Percentiles rank a stretch among this genome's conserved stretches.
Conservation (phyloP, 1,284 basidiomycete genomes). For the Tilletia horrida region DNA sequence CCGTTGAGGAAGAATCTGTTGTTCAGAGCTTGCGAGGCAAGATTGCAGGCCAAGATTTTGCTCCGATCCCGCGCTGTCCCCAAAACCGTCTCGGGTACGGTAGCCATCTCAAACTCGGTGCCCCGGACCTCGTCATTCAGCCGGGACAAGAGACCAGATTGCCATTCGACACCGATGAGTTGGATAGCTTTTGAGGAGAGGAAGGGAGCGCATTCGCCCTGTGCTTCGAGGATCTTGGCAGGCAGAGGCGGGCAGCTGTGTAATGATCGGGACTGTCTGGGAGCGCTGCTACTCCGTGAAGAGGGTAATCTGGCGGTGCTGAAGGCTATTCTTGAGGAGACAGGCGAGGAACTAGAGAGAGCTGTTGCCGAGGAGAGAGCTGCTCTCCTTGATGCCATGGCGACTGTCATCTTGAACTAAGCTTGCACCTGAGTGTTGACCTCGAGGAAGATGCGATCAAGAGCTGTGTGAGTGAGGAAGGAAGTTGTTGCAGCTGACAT, state of each 20-base stretch:
- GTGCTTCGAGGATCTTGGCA: conserved; percentile 27
- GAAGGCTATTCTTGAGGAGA: background rate
- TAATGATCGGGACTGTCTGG: background rate
- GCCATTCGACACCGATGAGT: conserved; percentile 47
- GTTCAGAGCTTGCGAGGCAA: conserved; percentile 86
- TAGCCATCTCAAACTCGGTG: conserved; percentile 63
- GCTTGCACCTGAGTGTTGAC: no score
- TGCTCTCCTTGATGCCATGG: background rate
- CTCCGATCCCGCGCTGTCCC: conserved; percentile 66
- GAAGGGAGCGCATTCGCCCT: conserved; percentile 47
- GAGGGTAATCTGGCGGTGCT: background rate
- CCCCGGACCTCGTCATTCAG: conserved; percentile 55
- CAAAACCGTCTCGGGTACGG: conserved; percentile 72
- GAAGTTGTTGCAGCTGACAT: no score
- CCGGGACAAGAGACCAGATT: conserved; percentile 44
- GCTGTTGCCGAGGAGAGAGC: background rate
- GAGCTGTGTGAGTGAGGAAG: no score
- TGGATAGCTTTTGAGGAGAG: conserved; percentile 38
- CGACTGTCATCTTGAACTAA: conserved; percentile 7
- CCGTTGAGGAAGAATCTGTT: conserved; percentile 89
- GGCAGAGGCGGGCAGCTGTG: conserved; percentile 29
- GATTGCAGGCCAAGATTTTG: conserved; percentile 77
- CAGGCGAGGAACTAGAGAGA: background rate
- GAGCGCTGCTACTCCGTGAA: no score
- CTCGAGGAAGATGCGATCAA: background rate